These are phyloP conservation scores for Phellopilus nigrolimitatus DNA, from an alignment of 1,284 basidiomycete species.

Conservation along the genomic window DNA sequence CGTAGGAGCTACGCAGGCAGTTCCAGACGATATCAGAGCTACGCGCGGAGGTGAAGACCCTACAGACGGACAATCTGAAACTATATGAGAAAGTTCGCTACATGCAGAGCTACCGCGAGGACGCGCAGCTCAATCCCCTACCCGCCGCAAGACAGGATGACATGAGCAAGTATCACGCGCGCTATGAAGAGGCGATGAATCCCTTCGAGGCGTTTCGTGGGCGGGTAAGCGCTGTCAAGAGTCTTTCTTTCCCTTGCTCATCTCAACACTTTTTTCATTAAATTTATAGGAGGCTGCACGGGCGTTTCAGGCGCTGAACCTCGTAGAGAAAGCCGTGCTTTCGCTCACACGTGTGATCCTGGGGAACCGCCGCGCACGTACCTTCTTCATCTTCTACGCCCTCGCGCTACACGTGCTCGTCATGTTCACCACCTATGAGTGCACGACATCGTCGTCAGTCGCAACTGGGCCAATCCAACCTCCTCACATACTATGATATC, in stretches of 20 bases:
- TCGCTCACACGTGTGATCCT: constrained; percentile 82
- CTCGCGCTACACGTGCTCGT: constrained; percentile 74
- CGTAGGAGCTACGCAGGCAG: constrained; percentile 86
- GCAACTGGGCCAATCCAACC: constrained; percentile 46
- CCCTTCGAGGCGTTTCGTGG: constrained; percentile 97
- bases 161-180: constrained; percentile 82
- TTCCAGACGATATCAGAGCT: constrained; percentile 91
- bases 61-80: constrained; percentile 92
- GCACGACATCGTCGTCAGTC: constrained; percentile 47
- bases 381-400: constrained; percentile 81
- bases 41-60: constrained; percentile 79
- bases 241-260: neutral
- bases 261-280: constrained; percentile 7
- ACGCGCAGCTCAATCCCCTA: constrained; percentile 65
- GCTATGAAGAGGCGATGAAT: constrained; percentile 96
- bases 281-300: constrained; percentile 79
- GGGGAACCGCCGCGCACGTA: constrained; percentile 80
- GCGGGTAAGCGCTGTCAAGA: constrained; percentile 54
- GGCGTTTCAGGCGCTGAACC: constrained; percentile 88
- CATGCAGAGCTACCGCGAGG: constrained; percentile 89
- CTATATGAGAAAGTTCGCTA: constrained; percentile 96
- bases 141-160: constrained; percentile 58
- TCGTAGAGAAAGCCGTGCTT: constrained; percentile 85
- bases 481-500: constrained; percentile 27
- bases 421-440: constrained; percentile 74